Evolutionary conservation across 345 rosid genomes (phyloP), one percentile per base, ranked within the genome.

Genomic region (Ricinus communis): DNA sequence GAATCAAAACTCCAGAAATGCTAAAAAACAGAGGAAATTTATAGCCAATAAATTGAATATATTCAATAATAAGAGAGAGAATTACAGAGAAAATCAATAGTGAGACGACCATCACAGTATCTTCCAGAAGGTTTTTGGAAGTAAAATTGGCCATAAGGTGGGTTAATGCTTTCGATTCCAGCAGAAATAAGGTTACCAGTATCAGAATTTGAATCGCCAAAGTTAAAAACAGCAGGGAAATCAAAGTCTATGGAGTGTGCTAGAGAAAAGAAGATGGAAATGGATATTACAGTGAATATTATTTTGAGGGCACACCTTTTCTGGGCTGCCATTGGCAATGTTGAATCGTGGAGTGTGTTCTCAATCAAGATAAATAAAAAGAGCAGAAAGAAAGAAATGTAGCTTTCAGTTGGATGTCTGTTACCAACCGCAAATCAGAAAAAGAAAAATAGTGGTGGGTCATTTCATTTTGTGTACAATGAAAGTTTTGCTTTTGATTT

Each of bases 131-230:
- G 92, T 25, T 38, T 76, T 10, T 66, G 63, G 81, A 95, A 95
- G 79, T 89, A 82, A 76, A 57, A 74, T 30, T 86, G 74, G 9
- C 99, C 97, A 74, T 92, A 70, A 0, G 99, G 97, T 27, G 84
- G 87, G 14, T 62, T 65, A 36, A 95, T 74, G 80, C 30, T 81
- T 68, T 88, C 93, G 40, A 89, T 79, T 24, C 93, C 97, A 1
- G 93, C 79, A 5, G 92, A 81, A 27, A 90, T 80, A n/a, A 90
- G 92, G 56, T 84, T 85, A 25, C 97, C 97, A 0, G 99, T 86
- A 59, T 95, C 99, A 2, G 97, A 92, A 76, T 95, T 95, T 0
- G 99, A 95, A 54, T 94, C 97, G 8, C 96, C 98, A 64, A 94
- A 90, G 90, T 94, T 91, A 83, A 90, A 88, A 71, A 88, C 78